Evolutionary conservation across 495 filamentous ascomycete species (phyloP).

Genomic region (Aspergillus sclerotioniger): DNA sequence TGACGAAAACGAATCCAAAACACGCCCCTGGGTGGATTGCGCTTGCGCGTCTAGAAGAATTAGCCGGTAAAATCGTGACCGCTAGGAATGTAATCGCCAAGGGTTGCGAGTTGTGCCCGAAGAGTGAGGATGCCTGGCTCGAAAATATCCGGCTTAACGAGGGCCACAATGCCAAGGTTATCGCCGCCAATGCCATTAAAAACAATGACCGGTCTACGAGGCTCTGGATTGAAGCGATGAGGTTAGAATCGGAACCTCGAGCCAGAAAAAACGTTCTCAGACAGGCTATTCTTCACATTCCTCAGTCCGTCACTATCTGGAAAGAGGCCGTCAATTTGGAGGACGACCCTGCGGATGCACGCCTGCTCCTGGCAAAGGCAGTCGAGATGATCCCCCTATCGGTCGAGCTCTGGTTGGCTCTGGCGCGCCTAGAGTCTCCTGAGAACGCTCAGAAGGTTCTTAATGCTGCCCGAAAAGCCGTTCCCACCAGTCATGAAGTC

Average conservation of each 20-base stretch:
- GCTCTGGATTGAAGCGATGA: conserved; percentile 94
- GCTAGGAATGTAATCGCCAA: conserved; percentile 81
- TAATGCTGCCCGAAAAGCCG: conserved; percentile 90
- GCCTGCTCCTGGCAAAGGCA: conserved; percentile 84
- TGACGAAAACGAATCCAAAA: conserved; percentile 92
- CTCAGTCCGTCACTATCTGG: conserved; percentile 90
- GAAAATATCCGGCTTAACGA: conserved; percentile 93
- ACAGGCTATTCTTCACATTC: conserved; percentile 84
- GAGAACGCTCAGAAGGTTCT: conserved; percentile 91
- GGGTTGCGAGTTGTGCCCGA: conserved; percentile 86
- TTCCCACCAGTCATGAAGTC: conserved; percentile 87
- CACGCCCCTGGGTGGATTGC: conserved; percentile 98
- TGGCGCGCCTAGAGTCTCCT: conserved; percentile 82
- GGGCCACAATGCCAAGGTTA: conserved; percentile 87
- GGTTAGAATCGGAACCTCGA: conserved; percentile 73
- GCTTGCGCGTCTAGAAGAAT: conserved; percentile 84
- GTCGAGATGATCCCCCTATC: conserved; percentile 91
- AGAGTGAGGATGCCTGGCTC: conserved; percentile 92
- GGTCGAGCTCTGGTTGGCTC: conserved; percentile 90
- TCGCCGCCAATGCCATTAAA: conserved; percentile 91
- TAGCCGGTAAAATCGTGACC: conserved; percentile 84
- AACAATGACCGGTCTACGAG: conserved; percentile 83
- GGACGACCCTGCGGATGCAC: conserved; percentile 81
- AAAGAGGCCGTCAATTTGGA: conserved; percentile 97
- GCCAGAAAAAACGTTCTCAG: conserved; percentile 88